Evolutionary conservation across 2,329 filamentous ascomycete species (phyloP), one percentile per base, ranked within the genome.

Genomic region (Claviceps africana): DNA sequence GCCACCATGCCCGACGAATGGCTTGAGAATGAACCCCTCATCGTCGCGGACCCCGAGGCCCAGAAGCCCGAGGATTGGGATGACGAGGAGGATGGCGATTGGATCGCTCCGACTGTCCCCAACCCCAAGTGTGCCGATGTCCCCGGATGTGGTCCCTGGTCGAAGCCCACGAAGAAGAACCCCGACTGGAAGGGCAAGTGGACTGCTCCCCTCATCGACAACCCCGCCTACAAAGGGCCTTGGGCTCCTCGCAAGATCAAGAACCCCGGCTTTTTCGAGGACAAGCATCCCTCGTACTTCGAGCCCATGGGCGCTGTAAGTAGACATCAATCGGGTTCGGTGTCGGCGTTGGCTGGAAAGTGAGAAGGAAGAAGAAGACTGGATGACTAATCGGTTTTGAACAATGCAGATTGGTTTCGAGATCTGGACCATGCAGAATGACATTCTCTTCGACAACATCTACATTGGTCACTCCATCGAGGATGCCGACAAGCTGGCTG

Each of bases 351-450:
- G 15, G 33, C 45, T 17, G 13, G 8, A 17, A 13, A 22, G n/a
- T n/a, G 1, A 25, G 2, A 40, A 19, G 39, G 19, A 42, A 13
- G n/a, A 42, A 21, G 10, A 22, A 5, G 15, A 35, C n/a, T 13
- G 19, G 17, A 8, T 40, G 50, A 57, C 61, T 65, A 55, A 22
- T 37, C 28, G 47, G 19, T 1, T 11, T 17, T 22, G 9, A 33
- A 13, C 25, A 17, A 1, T 9, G 21, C 65, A 89, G 86, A 90
- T 97, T 73, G 93, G 93, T 63, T 97, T 97, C 65, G 93, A 98
- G 73, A 91, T 98, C 74, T 98, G 93, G 93, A 97, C 93, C 64
- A 98, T 98, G 93, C 91, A 96, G 75, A 95, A 83, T 70, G 86
- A 96, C 67, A 97, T 98, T 62, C 85, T 96, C 64, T 97, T 98